phyloP scores from a whole-genome alignment of 768 basidiomycete species.

The Kwoniella dejecticola region DNA sequence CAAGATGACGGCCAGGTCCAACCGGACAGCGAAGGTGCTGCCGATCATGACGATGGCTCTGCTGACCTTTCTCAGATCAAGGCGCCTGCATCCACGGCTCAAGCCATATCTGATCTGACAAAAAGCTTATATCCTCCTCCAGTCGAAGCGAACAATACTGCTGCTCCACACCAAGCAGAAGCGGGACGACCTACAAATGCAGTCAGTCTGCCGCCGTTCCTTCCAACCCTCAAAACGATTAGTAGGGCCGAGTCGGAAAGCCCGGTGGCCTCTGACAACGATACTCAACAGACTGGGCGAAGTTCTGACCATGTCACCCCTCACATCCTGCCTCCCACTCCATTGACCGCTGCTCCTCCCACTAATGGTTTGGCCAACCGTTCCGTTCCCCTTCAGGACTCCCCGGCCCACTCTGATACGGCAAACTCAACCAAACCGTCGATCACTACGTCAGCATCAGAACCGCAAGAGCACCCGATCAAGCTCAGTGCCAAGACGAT shows the following conservation, averaged over 20 bases:
- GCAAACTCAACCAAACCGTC: slow-evolving; percentile 23
- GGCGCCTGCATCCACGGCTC: not conserved
- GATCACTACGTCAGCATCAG: slow-evolving; percentile 47
- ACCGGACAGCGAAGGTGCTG: not conserved
- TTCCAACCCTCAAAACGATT: slow-evolving; percentile 20
- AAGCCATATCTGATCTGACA: not conserved
- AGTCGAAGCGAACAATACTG: not conserved
- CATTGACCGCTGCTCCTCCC: slow-evolving; percentile 26
- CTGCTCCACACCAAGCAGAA: not conserved
- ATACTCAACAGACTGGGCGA: not conserved
- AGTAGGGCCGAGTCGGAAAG: not conserved
- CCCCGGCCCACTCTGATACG: slow-evolving; percentile 2
- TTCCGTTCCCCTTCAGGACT: slow-evolving; percentile 3
- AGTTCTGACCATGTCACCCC: slow-evolving; percentile 1
- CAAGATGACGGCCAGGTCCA: not conserved
- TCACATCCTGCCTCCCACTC: slow-evolving; percentile 24
- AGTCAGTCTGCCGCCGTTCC: slow-evolving; percentile 26
- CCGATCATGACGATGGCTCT: not conserved
- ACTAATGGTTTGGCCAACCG: not conserved
- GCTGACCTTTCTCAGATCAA: slow-evolving; percentile 14
- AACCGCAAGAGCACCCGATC: slow-evolving; percentile 43
- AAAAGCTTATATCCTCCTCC: not conserved
- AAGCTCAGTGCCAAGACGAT: slow-evolving; percentile 35
- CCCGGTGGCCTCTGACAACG: slow-evolving; percentile 10
- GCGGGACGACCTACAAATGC: not conserved